Evolutionary conservation across 129 eudicot species (phyloP).

Genomic region (Ambrosia trifida): DNA sequence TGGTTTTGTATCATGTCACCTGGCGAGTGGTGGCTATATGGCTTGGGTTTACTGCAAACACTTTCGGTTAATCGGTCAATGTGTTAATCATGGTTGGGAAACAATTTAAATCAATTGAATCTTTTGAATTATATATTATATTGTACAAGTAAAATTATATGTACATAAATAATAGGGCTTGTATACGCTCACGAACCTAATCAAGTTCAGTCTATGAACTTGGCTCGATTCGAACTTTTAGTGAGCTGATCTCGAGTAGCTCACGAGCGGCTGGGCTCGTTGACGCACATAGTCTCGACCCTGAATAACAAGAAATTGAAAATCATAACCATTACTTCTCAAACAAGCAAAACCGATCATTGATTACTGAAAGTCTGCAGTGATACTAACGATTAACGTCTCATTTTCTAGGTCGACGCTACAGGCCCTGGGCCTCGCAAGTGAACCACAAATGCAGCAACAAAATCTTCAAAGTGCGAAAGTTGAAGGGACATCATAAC

Average conservation of each 20-base stretch:
- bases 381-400: too few relatives aligned
- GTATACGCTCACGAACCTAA: not conserved
- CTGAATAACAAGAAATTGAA: not conserved
- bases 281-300: not conserved
- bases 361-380: not conserved
- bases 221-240: not conserved
- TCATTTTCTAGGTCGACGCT: conserved; percentile 55
- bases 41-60: too few relatives aligned
- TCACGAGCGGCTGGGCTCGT: not conserved
- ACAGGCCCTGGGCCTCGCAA: conserved; percentile 61
- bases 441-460: conserved; percentile 44
- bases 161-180: not conserved
- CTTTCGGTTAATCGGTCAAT: too few relatives aligned
- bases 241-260: not conserved
- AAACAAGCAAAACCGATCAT: not conserved
- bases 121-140: too few relatives aligned
- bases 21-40: too few relatives aligned
- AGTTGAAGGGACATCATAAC: conserved; percentile 48
- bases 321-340: not conserved
- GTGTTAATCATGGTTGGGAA: too few relatives aligned
- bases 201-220: not conserved
- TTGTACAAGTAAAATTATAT: not conserved
- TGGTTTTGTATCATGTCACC: too few relatives aligned
- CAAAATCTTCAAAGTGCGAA: conserved; percentile 37
- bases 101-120: too few relatives aligned